Base-by-base conservation (phyloP, 768 basidiomycete genomes). In the Leccinum barrowsii region DNA sequence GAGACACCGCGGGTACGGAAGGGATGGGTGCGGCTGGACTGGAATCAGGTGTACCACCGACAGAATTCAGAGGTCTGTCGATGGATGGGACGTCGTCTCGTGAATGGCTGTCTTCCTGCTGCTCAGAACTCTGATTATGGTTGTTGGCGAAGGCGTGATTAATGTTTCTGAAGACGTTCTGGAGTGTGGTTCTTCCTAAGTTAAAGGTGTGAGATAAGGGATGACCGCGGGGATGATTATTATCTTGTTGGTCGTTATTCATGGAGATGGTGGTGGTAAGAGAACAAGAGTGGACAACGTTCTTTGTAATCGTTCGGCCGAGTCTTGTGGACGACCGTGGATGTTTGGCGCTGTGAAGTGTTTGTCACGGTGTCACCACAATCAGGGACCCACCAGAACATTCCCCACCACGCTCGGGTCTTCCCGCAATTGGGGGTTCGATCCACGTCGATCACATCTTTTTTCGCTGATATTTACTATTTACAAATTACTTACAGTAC, bases 321-420 rank as follows among this genome's bases (percentile, higher is more conserved):
- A 12, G 56, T 34, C 4, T 19, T 49, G 50, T 44, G 32, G 56
- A 53, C 42, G 51, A 50, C 48, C 11, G 28, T 46, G 32, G 32
- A 34, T 32, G 32, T 32, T 32, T 32, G 32, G 32, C 32, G 32
- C 32, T 32, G 30, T 32, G 28, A 28, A 28, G 24, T 32, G 35
- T 71, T 65, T 67, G 63, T 58, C 61, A 13, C 32, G 12, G 32
- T 34, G 32, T 34, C 49, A 42, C 40, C 42, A 19, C n/a, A 28
- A 35, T 69, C 71, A 54, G 50, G 67, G 56, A 72, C 54, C n/a
- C 64, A 70, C 70, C 66, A 72, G 70, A 72, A 72, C 63, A 65
- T 74, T 72, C 68, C 24, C 62, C 63, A 30, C 40, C 7, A 10
- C 48, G 10, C 28, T 50, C 49, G 49, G 26, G 30, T 4, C 21